A percentile compares a stretch with the other conserved stretches of the same genome.
These are phyloP conservation scores for Whalleya microplaca DNA, from an alignment of 2,329 filamentous ascomycete species.

Conservation along the genomic window DNA sequence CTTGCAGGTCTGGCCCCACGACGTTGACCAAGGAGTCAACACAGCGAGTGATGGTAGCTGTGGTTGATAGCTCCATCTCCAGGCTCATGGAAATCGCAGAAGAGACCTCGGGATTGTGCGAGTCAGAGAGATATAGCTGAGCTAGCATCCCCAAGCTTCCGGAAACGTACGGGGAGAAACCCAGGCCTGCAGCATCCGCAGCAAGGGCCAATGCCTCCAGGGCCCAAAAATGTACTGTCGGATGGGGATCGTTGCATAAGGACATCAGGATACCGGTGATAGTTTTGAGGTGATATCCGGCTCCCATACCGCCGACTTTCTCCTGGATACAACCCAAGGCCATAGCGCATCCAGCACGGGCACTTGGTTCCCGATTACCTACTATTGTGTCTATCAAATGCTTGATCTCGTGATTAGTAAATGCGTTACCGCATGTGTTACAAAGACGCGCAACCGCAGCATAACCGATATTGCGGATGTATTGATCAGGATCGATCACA, in stretches of 20 bases:
- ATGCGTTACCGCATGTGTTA: constrained; percentile 79
- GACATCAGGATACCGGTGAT: constrained; percentile 99
- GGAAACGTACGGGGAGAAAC: constrained; percentile 87
- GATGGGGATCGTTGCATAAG: constrained; percentile 91
- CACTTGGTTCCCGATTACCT: constrained; percentile 88
- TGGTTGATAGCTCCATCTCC: constrained; percentile 81
- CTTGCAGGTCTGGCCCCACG: constrained; percentile 91
- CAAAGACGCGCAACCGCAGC: constrained; percentile 86
- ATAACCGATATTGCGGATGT: constrained; percentile 83
- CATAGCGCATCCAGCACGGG: constrained; percentile 91
- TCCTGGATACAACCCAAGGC: constrained; percentile 92
- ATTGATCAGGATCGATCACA: constrained; percentile 81
- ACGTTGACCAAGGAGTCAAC: constrained; percentile 97
- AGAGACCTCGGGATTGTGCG: constrained; percentile 82
- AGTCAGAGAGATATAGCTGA: constrained; percentile 89
- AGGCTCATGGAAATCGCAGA: constrained; percentile 86
- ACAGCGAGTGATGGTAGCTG: constrained; percentile 81
- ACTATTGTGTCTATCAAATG: constrained; percentile 93
- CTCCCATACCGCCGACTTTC: constrained; percentile 96
- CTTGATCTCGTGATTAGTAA: constrained; percentile 89
- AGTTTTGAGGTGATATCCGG: constrained; percentile 93
- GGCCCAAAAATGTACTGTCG: constrained; percentile 95
- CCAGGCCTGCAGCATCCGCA: constrained; percentile 88
- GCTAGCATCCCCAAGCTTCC: constrained; percentile 92
- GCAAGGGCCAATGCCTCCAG: constrained; percentile 85